Conservation (phyloP, 257 asterid species). For the Buddleja alternifolia region DNA sequence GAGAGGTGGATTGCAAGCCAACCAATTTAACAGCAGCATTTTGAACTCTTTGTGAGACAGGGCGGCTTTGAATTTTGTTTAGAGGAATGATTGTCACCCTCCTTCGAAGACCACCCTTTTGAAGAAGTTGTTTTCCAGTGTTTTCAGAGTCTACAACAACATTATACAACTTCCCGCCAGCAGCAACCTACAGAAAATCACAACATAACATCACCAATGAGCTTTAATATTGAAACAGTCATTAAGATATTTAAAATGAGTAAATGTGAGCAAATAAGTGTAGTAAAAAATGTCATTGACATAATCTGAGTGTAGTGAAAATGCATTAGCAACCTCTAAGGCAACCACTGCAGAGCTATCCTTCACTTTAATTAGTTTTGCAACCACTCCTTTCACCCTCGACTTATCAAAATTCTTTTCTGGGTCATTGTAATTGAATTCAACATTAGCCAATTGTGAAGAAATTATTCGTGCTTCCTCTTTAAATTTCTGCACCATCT, state of each 20-base stretch:
- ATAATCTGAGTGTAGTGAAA: not conserved
- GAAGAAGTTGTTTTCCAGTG: constrained; percentile 88
- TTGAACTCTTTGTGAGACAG: constrained; percentile 63
- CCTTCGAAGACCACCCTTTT: constrained; percentile 81
- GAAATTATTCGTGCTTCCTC: constrained; percentile 75
- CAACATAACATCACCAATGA: constrained; percentile 28
- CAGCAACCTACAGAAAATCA: constrained; percentile 77
- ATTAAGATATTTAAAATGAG: constrained; percentile 18
- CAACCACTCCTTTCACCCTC: constrained; percentile 96
- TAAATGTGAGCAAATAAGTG: constrained; percentile 15
- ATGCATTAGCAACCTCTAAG: constrained; percentile 65
- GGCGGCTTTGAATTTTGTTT: constrained; percentile 79
- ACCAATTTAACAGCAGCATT: constrained; percentile 83
- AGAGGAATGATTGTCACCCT: constrained; percentile 95
- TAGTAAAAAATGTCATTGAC: constrained; percentile 13
- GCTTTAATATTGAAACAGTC: constrained; percentile 27
- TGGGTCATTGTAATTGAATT: constrained; percentile 76
- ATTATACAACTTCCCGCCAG: constrained; percentile 93
- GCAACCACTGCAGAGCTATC: constrained; percentile 85
- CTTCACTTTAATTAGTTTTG: constrained; percentile 88
- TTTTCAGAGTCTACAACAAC: constrained; percentile 88
- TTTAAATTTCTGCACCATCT: constrained; percentile 72
- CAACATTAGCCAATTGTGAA: constrained; percentile 74
- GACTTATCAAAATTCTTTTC: constrained; percentile 80
- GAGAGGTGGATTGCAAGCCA: constrained; percentile 28